Percentiles rank a stretch among this genome's conserved stretches.
Conservation (phyloP, 495 filamentous ascomycete species). For the Talaromyces proteolyticus region DNA sequence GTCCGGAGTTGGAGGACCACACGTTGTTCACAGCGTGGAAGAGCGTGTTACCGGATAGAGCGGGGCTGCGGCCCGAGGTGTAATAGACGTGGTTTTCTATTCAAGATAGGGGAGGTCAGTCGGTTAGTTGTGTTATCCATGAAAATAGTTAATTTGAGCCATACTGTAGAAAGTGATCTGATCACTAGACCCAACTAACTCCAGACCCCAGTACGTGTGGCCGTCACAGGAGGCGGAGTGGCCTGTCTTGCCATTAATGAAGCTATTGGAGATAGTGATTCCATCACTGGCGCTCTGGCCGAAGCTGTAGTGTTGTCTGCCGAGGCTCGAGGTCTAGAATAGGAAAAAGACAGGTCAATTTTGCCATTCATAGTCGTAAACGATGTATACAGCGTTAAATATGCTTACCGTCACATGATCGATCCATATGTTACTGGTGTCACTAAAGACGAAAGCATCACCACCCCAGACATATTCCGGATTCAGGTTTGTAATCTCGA, state of each 20-base stretch:
- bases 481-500: conserved; percentile 37
- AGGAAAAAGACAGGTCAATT: neutral
- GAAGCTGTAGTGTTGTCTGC: conserved; percentile 35
- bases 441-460: conserved; percentile 30
- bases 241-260: conserved; percentile 43
- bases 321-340: conserved; percentile 33
- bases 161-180: conserved; percentile 25
- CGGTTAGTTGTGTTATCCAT: neutral
- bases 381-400: too few relatives aligned
- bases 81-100: conserved; percentile 39
- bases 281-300: conserved; percentile 25
- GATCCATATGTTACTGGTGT: conserved; percentile 27
- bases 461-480: conserved; percentile 36
- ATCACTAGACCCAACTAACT: conserved; percentile 36
- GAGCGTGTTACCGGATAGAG: conserved; percentile 39
- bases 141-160: conserved; percentile 34
- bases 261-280: conserved; percentile 34
- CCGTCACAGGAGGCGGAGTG: conserved; percentile 48
- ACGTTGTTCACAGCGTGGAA: conserved; percentile 37
- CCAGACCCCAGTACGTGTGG: conserved; percentile 50
- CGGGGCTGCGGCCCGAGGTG: conserved; percentile 46
- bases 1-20: conserved; percentile 29
- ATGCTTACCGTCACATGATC: conserved; percentile 28
- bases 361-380: too few relatives aligned
- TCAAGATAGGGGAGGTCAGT: too few relatives aligned